phyloP scores from a whole-genome alignment of 164 flowering plant genomes.

The Aristolochia californica region DNA sequence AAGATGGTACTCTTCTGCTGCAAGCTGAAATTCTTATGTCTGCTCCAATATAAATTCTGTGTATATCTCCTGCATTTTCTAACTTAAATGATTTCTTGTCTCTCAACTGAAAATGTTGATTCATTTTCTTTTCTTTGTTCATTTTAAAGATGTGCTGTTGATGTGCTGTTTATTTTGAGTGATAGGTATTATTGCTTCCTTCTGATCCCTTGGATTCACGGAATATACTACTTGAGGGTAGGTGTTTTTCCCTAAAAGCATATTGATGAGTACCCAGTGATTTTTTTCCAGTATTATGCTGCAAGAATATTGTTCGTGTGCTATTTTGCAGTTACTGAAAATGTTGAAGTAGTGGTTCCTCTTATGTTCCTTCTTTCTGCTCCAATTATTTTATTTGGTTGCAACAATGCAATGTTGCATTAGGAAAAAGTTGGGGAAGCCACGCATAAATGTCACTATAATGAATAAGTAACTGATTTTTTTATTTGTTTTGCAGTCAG shows the following conservation, averaged over 20 bases:
- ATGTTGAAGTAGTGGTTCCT: background rate
- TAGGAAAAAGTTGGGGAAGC: background rate
- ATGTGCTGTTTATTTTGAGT: conserved; percentile 6
- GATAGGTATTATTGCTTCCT: conserved; percentile 74
- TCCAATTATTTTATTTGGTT: background rate
- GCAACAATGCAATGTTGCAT: too few relatives aligned
- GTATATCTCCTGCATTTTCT: background rate
- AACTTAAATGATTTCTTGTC: background rate
- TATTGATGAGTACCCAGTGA: too few relatives aligned
- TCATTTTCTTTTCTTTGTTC: background rate
- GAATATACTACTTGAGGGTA: conserved; percentile 97
- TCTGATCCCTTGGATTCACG: conserved; percentile 89
- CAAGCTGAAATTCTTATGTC: background rate
- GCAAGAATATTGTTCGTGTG: too few relatives aligned
- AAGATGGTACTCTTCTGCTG: too few relatives aligned
- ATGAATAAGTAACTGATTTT: background rate
- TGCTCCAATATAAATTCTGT: background rate
- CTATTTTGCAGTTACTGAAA: too few relatives aligned
- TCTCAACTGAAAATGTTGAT: background rate
- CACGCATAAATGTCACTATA: background rate
- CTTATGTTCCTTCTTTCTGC: background rate
- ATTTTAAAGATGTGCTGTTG: background rate
- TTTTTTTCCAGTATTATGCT: too few relatives aligned
- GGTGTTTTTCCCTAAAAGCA: conserved; percentile 1
- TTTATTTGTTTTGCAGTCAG: conserved; percentile 46